Evolutionary conservation across 2,329 filamentous ascomycete species (phyloP), one percentile per base, ranked within the genome.

Genomic region (Colletotrichum sp.): DNA sequence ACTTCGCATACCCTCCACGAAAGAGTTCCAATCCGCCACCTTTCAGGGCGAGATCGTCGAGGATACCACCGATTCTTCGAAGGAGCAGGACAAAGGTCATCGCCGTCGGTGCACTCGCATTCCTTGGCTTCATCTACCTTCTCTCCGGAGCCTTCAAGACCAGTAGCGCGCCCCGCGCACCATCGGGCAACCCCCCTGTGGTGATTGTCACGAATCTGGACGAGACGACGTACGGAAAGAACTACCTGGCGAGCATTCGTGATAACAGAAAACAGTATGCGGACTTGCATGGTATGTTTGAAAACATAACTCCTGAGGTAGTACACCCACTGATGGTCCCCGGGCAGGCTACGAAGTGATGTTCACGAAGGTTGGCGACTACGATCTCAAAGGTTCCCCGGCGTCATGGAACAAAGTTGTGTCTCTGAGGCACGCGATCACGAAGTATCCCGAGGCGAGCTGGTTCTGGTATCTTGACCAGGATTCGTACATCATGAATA

Each of bases 391-490:
- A 74, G 89, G 90, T 74, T 85, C 91, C 67, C 88, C 93, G 78
- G 75, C 83, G 70, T 92, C 92, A 63, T 98, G 95, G 94, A 89
- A 94, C 57, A 92, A 94, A 80, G 91, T 99, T 69, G 95, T 96
- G 76, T 95, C 96, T 9, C 89, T 98, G 82, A 94, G 97, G 76
- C 96, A 99, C 84, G 96, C 96, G 64, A 92, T 99, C 86, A 93
- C 95, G 8, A 90, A 93, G 61, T 93, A 93, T 82, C 95, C 96
- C 7, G 91, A 95, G 79, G 93, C 92, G 77, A 92, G 90, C 65
- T 98, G 93, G 83, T 90, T 99, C 83, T 99, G 96, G 93, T 95
- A 94, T 82, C 92, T 99, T 18, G 95, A 96, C 76, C 91, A 95
- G 80, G 92, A 97, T 80, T 92, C 95, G 10, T 90, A 98, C 79